A percentile compares a stretch with the other conserved stretches of the same genome.
Evolutionary conservation across 345 rosid genomes (phyloP).

Genomic region (Salix purpurea): DNA sequence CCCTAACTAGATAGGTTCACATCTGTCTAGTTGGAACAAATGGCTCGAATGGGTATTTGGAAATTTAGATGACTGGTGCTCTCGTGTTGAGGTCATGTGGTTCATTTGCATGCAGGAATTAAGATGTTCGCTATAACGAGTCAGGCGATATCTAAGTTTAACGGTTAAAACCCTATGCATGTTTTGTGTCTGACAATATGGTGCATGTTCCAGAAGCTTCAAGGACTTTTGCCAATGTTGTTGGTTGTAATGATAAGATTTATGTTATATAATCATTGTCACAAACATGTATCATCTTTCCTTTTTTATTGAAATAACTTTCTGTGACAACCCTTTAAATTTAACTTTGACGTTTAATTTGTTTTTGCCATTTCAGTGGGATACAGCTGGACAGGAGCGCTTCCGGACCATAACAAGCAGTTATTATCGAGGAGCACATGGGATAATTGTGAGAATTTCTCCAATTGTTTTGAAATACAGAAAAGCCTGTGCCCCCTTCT

Average conservation of each 20-base stretch:
- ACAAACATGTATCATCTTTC: neutral
- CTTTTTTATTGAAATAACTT: neutral
- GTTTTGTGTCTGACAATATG: neutral
- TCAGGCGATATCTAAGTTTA: neutral
- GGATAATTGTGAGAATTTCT: constrained; percentile 58
- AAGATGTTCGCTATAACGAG: neutral
- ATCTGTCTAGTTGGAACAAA: neutral
- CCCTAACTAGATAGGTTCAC: neutral
- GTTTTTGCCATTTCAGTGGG: constrained; percentile 53
- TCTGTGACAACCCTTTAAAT: neutral
- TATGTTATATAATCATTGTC: neutral
- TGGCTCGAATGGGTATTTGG: neutral
- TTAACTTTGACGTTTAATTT: neutral
- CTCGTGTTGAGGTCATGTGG: neutral
- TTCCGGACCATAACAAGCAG: constrained; percentile 91
- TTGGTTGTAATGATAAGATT: neutral
- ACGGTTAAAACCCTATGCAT: neutral
- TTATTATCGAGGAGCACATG: constrained; percentile 93
- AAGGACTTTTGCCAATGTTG: neutral
- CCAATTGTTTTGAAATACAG: neutral
- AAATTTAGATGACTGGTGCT: neutral
- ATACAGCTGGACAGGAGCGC: constrained; percentile 90
- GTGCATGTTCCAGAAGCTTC: neutral
- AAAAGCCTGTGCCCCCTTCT: too few species aligned
- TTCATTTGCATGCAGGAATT: neutral